These are phyloP conservation scores for Arthrobotrys musiformis DNA, from an alignment of 2,329 filamentous ascomycete genomes.

Conservation along the genomic window DNA sequence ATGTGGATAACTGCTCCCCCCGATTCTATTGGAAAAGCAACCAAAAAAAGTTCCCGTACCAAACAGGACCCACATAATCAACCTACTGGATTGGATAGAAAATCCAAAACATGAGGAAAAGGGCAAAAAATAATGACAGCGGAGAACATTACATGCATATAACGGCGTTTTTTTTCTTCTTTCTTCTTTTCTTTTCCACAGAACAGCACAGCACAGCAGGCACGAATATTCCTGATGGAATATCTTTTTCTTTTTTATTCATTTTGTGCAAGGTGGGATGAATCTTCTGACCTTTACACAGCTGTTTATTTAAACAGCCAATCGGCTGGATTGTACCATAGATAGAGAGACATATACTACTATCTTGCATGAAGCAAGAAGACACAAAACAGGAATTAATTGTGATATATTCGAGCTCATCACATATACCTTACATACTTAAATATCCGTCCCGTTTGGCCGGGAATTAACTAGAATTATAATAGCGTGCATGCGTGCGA, in stretches of 20 bases:
- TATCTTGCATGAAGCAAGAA: constrained; percentile 9
- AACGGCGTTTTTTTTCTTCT: constrained; percentile 17
- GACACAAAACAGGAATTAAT: too few relatives aligned
- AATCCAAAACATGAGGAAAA: neutral
- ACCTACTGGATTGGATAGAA: neutral
- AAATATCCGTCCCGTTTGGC: neutral
- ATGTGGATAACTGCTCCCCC: too few relatives aligned
- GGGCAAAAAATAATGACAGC: neutral
- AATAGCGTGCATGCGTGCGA: neutral
- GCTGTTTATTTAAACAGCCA: neutral
- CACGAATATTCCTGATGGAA: too few relatives aligned
- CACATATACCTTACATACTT: too few relatives aligned
- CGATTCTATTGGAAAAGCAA: neutral
- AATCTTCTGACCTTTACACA: neutral
- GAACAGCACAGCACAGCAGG: too few relatives aligned
- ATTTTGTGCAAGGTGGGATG: neutral
- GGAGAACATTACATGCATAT: constrained; percentile 39
- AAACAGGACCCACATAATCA: neutral
- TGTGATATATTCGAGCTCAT: constrained; percentile 5
- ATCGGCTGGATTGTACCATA: constrained; percentile 20
- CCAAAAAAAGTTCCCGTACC: neutral
- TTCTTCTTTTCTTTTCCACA: neutral
- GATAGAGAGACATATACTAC: neutral
- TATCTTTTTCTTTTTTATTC: too few relatives aligned
- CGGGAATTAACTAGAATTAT: neutral